Base-by-base conservation (phyloP, 495 filamentous ascomycete genomes). In the Lophiostoma macrostomum region DNA sequence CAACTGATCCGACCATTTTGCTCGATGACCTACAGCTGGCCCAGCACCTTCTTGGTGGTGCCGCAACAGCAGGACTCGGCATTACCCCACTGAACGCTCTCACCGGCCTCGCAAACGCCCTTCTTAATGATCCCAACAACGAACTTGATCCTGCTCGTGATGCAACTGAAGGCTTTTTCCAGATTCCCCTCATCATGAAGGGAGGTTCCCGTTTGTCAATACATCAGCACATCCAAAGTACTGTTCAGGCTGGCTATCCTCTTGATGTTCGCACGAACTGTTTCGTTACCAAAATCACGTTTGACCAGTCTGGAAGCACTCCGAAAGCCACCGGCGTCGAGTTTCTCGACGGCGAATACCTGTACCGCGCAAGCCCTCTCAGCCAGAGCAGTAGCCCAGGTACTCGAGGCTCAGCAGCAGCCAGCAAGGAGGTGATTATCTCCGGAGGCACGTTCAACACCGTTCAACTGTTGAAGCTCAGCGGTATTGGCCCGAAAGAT, bases 391-490 rank as follows among this genome's bases (percentile, higher is more conserved):
- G 65, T 16, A 50, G 43, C 5, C 50, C 51, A 6, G 80, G 80
- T 38, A 71, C 53, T 0, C 68, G 70, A 0, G 75, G 76, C 18
- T 71, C 70, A 8, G 76, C 71, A 5, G 61, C 56, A 1, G 81
- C 79, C 0, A 72, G 71, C 0, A 69, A 74, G 20, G 83, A 87
- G 61, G 80, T 88, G 30, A 83, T 88, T 48, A 41, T 88, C 5
- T 66, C 82, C 13, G 82, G 73, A 8, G 84, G 84, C 20, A 65
- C 73, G 3, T 80, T 79, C 66, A 79, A 83, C 71, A 74, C 80
- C 0, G 81, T 82, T 0, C 78, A 82, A 55, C 60, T 87, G 1
- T 76, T 88, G 18, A 80, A 84, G 60, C 74, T 83, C 4, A 80
- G 74, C 1, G 84, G 86, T 8, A 68, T 88, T 38, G 84, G 84